A percentile compares a stretch with the other conserved stretches of the same genome.
Conservation (phyloP, 331 rosid species). For the Pyracantha coccinea region DNA sequence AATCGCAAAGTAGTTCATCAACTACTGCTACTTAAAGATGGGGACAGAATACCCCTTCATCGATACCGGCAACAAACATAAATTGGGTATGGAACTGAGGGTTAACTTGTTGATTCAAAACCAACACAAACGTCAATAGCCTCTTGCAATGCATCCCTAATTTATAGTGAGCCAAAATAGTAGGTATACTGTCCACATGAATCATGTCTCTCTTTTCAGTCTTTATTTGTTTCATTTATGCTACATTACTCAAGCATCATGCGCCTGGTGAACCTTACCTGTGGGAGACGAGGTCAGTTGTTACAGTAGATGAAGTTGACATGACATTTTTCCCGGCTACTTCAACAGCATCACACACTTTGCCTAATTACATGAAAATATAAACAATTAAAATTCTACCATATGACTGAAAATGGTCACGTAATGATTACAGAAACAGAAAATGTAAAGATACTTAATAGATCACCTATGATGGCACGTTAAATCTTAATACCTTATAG, state of each 20-base stretch:
- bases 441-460: background rate
- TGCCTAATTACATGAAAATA: slow-evolving; percentile 44
- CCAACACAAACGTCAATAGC: background rate
- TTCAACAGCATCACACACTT: slow-evolving; percentile 91
- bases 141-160: background rate
- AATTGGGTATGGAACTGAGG: background rate
- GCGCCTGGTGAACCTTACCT: slow-evolving; percentile 38
- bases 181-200: background rate
- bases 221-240: background rate
- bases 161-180: background rate
- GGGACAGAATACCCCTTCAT: too few relatives aligned
- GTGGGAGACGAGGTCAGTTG: slow-evolving; percentile 74
- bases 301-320: slow-evolving; percentile 87
- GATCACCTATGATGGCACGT: background rate
- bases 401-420: background rate
- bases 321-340: slow-evolving; percentile 84
- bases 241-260: background rate
- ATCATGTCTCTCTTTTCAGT: background rate
- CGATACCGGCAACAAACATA: background rate
- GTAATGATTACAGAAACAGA: background rate
- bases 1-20: background rate
- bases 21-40: background rate
- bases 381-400: slow-evolving; percentile 2
- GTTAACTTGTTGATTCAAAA: background rate
- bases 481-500: background rate